Percentiles rank a stretch among this genome's conserved stretches.
Evolutionary conservation across 345 rosid species (phyloP).

Genomic region (Triadica sebifera): DNA sequence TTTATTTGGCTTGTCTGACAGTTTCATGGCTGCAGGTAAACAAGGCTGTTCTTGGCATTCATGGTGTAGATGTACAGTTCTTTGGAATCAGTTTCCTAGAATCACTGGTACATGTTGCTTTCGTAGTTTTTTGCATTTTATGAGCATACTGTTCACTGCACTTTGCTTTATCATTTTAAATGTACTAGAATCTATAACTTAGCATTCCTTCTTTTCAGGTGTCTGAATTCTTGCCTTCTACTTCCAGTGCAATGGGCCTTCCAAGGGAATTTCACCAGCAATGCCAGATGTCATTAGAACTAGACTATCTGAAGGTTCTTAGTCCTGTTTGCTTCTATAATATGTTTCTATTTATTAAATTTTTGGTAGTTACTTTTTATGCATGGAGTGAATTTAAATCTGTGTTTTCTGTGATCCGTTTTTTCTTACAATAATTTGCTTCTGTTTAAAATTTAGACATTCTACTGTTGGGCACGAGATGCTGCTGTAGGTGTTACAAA

Average conservation of each 20-base stretch:
- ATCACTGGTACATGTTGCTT: slow-evolving; percentile 60
- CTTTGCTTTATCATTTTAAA: slow-evolving; percentile 15
- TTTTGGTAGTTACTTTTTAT: slow-evolving; percentile 11
- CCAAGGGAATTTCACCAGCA: slow-evolving; percentile 95
- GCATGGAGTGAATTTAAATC: slow-evolving; percentile 11
- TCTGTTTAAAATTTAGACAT: slow-evolving; percentile 50
- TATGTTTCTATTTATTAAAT: slow-evolving; percentile 17
- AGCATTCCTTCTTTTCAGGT: slow-evolving; percentile 47
- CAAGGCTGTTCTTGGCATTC: slow-evolving; percentile 75
- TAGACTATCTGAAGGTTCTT: slow-evolving; percentile 73
- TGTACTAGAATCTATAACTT: slow-evolving; percentile 7
- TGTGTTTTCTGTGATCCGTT: not conserved
- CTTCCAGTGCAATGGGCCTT: slow-evolving; percentile 94
- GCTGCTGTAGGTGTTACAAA: slow-evolving; percentile 75
- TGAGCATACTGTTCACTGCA: slow-evolving; percentile 6
- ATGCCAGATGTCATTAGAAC: slow-evolving; percentile 76
- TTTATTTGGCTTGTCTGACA: slow-evolving; percentile 22
- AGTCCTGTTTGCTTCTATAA: slow-evolving; percentile 21
- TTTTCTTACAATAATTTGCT: slow-evolving; percentile 8
- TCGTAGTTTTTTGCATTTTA: not conserved
- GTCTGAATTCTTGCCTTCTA: slow-evolving; percentile 94
- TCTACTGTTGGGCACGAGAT: slow-evolving; percentile 86
- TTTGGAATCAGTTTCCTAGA: slow-evolving; percentile 81
- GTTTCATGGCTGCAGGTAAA: slow-evolving; percentile 59
- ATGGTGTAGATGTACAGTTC: slow-evolving; percentile 77